Conservation (phyloP, 2,329 filamentous ascomycete species). For the Fusarium coffeatum region DNA sequence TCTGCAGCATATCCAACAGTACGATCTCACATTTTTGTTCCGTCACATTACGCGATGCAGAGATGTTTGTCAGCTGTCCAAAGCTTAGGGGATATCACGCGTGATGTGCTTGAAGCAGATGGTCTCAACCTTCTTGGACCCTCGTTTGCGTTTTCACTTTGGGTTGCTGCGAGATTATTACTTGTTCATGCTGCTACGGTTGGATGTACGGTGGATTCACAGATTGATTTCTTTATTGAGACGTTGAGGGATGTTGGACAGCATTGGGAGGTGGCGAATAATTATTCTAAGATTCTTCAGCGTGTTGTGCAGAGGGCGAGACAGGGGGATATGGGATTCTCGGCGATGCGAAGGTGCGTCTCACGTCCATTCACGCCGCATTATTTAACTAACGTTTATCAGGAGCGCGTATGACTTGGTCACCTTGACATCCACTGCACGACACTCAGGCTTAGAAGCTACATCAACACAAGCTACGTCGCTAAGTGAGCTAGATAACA, state of each 20-base stretch:
- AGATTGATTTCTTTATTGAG: conserved; percentile 59
- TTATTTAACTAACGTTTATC: no score
- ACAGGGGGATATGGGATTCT: conserved; percentile 53
- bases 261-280: conserved; percentile 58
- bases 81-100: conserved; percentile 57
- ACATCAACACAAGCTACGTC: conserved; percentile 55
- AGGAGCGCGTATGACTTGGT: conserved; percentile 57
- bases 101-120: conserved; percentile 58
- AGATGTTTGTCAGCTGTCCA: conserved; percentile 58
- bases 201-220: conserved; percentile 52
- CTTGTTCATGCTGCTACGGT: conserved; percentile 56
- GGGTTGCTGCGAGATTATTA: conserved; percentile 56
- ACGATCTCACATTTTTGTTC: conserved; percentile 56
- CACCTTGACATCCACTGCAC: conserved; percentile 51
- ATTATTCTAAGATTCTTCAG: conserved; percentile 56
- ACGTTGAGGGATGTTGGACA: conserved; percentile 56
- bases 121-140: conserved; percentile 57
- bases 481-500: conserved; percentile 56
- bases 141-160: conserved; percentile 58
- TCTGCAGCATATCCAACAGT: conserved; percentile 57
- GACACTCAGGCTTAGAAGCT: conserved; percentile 53
- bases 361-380: no score
- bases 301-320: conserved; percentile 54
- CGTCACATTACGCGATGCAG: conserved; percentile 59
- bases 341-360: conserved; percentile 54